Base-by-base conservation (phyloP, 208 protist genomes). In the Tetramitus jugosus region DNA sequence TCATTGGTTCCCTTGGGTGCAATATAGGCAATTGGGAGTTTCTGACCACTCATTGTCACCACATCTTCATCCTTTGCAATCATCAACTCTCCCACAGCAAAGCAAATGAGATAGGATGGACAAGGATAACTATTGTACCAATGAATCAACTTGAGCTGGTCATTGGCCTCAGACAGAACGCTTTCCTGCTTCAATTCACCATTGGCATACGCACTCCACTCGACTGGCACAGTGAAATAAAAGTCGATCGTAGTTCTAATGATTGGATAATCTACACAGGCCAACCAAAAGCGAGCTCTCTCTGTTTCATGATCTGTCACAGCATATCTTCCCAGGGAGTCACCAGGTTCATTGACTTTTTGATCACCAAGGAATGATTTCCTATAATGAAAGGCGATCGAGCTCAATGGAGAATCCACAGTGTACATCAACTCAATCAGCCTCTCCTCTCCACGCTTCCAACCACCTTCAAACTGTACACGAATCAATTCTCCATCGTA, bases 61-160 rank as follows among this genome's bases (percentile, higher is more conserved):
- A 29, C 2, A 42, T 42, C 23, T 35, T 67, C 61, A 43, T 67
- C 26, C 42, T 42, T 39, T 7, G 42, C 61, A 10, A 67, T 39
- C 8, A 67, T 42, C 3, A 67, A 42, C 7, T 67, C 33, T 42
- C 61, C 61, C 3, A 67, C 29, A 14, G 61, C 61, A 35, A 35
- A 67, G 35, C 61, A 67, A 42, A 67, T 42, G 2, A 67, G 23
- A 39, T 67, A 67, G 42, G 31, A 42, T 67, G 61, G 61, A 42
- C 61, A 67, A 67, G 29, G 4, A 20, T 42, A 67, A 26, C 42
- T 33, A 62, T 23, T n/a, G 14, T 49, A 17, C 45, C 45, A 49
- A 49, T 49, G 45, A 17, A 14, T 17, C 14, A 49, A 17, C 14
- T 49, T 49, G 8, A 49, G 4, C 8, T 49, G 4, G 14, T 49